Conservation (phyloP, 2,329 filamentous ascomycete species). For the Colletotrichum sp. region DNA sequence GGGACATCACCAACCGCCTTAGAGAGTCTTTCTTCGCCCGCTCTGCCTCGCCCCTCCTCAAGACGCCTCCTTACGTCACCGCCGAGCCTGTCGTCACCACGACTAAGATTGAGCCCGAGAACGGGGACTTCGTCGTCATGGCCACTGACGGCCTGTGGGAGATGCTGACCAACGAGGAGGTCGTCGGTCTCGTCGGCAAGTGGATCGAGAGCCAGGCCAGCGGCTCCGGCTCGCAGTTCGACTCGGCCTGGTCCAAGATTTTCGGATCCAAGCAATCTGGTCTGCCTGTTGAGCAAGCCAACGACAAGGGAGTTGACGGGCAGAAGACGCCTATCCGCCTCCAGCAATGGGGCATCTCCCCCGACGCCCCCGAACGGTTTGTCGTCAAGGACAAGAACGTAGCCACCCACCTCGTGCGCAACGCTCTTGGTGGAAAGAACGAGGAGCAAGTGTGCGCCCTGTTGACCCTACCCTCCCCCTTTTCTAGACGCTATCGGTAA, state of each 20-base stretch:
- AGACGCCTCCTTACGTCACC: constrained; percentile 95
- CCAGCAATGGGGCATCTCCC: constrained; percentile 86
- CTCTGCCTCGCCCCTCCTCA: constrained; percentile 75
- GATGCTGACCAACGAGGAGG: constrained; percentile 98
- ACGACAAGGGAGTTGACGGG: constrained; percentile 59
- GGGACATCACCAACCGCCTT: constrained; percentile 81
- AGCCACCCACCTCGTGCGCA: constrained; percentile 92
- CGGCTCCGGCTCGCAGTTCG: constrained; percentile 66
- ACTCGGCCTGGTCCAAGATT: constrained; percentile 70
- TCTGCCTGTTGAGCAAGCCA: constrained; percentile 77
- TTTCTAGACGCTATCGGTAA: constrained; percentile 87
- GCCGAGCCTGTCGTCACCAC: constrained; percentile 95
- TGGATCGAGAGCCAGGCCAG: constrained; percentile 85
- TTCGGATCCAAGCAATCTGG: constrained; percentile 57
- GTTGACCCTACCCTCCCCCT: constrained; percentile 89
- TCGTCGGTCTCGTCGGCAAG: constrained; percentile 92
- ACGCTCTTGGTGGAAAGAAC: constrained; percentile 92
- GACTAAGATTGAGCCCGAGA: constrained; percentile 86
- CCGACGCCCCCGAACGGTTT: constrained; percentile 79
- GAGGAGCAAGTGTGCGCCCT: constrained; percentile 92
- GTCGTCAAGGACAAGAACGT: constrained; percentile 95
- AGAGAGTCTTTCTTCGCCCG: constrained; percentile 88
- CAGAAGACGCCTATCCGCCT: constrained; percentile 88
- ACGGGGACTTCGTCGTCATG: constrained; percentile 94
- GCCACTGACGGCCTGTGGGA: constrained; percentile 98